Base-by-base conservation (phyloP, 2,329 filamentous ascomycete species). In the Ophiostoma sp. region DNA sequence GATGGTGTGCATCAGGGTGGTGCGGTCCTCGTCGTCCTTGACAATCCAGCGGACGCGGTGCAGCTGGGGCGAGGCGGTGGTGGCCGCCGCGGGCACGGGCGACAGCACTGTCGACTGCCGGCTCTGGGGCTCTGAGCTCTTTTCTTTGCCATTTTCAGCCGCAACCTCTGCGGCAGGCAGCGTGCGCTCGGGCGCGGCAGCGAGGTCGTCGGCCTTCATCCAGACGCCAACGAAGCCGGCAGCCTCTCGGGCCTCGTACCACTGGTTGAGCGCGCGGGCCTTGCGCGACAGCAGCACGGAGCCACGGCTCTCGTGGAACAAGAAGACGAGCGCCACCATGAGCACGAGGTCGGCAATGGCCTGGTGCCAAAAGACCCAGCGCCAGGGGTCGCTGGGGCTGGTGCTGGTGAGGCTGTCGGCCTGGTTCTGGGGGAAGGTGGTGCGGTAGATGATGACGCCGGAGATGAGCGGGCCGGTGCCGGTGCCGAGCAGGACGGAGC, bases 291-390 rank as follows among this genome's bases (percentile, higher is more conserved):
- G 81, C 7, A 97, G 79, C 0, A 97, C 93, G 0, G 88, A 90
- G 0, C 91, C 93, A 8, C 94, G 83, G 3, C 92, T 97, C 78
- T 97, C 94, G 64, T 88, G 87, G 79, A 97, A 94, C 70, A 92
- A 86, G 5, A 91, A 69, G 13, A 86, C 83, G 31, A 96, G 85
- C 1, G 88, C 79, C 0, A 86, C 74, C 69, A 93, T 85, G 65
- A 95, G 78, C 0, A 88, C 77, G 0, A 83, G 87, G 69, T 89
- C 87, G 31, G 86, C 80, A 65, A 97, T 93, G 8, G 88, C 87
- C 75, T 97, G 94, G 36, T 94, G 83, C 84, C 93, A 96, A 77
- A 96, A 96, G 0, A 94, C 87, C 93, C 93, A 97, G 72, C 92
- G 87, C 92, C 92, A 96, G 2, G 79, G 78, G n/a, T 76, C 72